phyloP scores from a whole-genome alignment of 2,329 filamentous ascomycete species.

The Trichoderma koningii region DNA sequence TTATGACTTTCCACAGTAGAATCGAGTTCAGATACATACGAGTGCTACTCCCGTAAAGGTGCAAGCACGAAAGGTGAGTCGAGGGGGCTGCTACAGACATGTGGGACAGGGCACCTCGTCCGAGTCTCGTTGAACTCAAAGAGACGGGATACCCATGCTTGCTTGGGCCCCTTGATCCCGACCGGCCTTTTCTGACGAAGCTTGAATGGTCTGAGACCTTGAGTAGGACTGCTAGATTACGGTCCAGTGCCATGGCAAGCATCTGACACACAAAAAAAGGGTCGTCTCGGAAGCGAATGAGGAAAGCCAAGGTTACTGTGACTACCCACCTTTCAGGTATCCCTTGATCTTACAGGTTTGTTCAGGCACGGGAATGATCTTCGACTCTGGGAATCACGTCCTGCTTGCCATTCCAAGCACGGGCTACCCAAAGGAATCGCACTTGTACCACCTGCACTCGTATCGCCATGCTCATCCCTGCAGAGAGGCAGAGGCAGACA shows the following conservation, averaged over 20 bases:
- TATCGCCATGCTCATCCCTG: background rate
- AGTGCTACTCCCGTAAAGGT: background rate
- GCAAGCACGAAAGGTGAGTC: no score
- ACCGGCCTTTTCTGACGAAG: constrained; percentile 21
- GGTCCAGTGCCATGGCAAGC: background rate
- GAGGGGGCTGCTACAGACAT: background rate
- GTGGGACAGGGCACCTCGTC: constrained; percentile 18
- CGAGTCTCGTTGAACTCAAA: constrained; percentile 9
- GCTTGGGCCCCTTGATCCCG: background rate
- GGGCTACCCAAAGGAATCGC: background rate
- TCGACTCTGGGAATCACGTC: background rate
- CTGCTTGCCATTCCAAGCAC: constrained; percentile 6
- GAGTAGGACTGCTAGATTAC: background rate
- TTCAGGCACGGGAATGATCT: background rate
- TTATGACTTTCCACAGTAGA: background rate
- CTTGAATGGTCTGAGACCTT: constrained; percentile 22
- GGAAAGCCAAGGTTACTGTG: background rate
- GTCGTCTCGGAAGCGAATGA: background rate
- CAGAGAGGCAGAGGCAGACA: background rate
- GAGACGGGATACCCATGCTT: constrained; percentile 17
- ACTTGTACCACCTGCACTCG: background rate
- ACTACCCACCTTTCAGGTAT: background rate
- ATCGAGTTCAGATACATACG: background rate
- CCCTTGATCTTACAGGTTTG: background rate
- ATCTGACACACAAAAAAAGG: background rate